A percentile compares a stretch with the other conserved stretches of the same genome.
Conservation (phyloP, 139 green algal genomes). For the Bryopsis sp. region DNA sequence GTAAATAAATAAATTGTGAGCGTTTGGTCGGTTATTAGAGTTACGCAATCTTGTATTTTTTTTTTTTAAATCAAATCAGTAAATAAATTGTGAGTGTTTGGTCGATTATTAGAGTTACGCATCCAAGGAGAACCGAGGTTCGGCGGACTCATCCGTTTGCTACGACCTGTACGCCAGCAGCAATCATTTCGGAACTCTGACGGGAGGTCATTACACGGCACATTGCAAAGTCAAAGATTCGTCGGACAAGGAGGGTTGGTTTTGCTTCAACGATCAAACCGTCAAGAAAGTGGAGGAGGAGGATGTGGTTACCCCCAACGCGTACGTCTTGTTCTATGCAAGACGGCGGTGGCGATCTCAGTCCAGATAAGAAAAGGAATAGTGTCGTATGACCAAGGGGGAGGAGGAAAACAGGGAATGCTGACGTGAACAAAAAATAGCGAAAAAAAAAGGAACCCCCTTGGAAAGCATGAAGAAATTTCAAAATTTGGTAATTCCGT, state of each 20-base stretch:
- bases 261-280: slow-evolving; percentile 14
- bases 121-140: slow-evolving; percentile 10
- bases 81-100: background rate
- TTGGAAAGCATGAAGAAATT: too few species aligned
- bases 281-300: background rate
- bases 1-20: background rate
- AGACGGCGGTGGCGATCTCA: too few species aligned
- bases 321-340: slow-evolving; percentile 20
- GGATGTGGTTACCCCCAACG: slow-evolving; percentile 12
- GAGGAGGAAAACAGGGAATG: too few species aligned
- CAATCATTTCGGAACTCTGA: slow-evolving; percentile 18
- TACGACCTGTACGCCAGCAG: slow-evolving; percentile 17
- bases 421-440: too few species aligned
- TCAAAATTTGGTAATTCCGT: too few species aligned
- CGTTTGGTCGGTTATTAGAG: too few species aligned
- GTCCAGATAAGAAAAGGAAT: too few species aligned
- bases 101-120: slow-evolving; percentile 5
- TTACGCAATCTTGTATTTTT: background rate
- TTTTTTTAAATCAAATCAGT: background rate
- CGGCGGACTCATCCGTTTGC: background rate
- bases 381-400: too few species aligned
- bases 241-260: slow-evolving; percentile 5
- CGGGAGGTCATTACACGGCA: slow-evolving; percentile 18
- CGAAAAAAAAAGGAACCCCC: too few species aligned
- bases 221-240: slow-evolving; percentile 11